Conservation (phyloP, 805 yeast species). For the Candida pseudofarinosa region DNA sequence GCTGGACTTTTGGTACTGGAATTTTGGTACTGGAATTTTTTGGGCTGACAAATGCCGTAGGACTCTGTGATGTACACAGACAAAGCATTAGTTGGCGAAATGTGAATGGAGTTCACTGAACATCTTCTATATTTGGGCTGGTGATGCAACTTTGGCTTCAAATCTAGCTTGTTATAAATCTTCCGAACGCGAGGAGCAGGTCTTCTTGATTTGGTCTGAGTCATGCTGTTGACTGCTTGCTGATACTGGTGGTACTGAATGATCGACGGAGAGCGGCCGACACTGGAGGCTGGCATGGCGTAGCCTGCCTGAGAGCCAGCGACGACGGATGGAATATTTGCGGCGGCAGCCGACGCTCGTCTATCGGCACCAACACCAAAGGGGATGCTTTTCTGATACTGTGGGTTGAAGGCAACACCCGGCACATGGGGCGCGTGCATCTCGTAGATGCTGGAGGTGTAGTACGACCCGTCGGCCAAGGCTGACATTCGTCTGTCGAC, state of each 20-base stretch:
- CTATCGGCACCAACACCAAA: conserved; percentile 7
- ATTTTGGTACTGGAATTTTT: conserved; percentile 71
- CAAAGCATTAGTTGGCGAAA: conserved; percentile 78
- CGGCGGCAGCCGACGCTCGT: conserved; percentile 22
- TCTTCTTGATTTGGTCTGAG: conserved; percentile 15
- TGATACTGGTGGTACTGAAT: conserved; percentile 34
- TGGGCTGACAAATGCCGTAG: conserved; percentile 78
- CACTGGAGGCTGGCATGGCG: conserved; percentile 10
- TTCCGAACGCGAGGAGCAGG: conserved; percentile 48
- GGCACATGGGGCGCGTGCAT: conserved; percentile 4
- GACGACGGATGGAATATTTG: conserved; percentile 11
- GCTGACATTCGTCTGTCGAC: conserved; percentile 39
- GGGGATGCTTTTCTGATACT: conserved; percentile 8
- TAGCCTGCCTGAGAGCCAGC: conserved; percentile 7
- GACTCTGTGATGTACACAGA: conserved; percentile 76
- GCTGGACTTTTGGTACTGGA: conserved; percentile 74
- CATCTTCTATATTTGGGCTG: conserved; percentile 71
- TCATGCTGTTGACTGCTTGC: conserved; percentile 21
- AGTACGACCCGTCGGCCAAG: conserved; percentile 23
- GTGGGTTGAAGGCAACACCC: conserved; percentile 6
- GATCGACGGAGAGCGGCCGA: conserved; percentile 27
- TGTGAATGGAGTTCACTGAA: conserved; percentile 55
- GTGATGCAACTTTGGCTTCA: conserved; percentile 57
- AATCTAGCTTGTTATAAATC: conserved; percentile 43
- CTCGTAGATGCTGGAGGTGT: conserved; percentile 13